A percentile compares a stretch with the other conserved stretches of the same genome.
Conservation (phyloP, 2,329 filamentous ascomycete species). For the Ascocoryne sarcoides region DNA sequence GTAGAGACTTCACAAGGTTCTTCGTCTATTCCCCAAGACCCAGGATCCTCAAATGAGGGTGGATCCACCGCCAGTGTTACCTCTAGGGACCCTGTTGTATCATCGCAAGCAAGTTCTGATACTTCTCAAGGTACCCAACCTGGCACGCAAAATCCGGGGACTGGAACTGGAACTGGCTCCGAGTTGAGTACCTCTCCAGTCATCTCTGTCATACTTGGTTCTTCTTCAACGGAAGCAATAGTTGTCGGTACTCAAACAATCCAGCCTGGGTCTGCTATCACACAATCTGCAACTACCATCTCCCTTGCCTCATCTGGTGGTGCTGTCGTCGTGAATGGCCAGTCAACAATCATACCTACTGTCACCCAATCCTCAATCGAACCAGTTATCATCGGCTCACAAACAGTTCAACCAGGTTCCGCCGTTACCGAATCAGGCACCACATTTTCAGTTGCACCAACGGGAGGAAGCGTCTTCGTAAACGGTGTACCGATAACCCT, state of each 20-base stretch:
- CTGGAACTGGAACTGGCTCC: too few relatives aligned
- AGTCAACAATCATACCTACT: neutral
- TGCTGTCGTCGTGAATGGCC: neutral
- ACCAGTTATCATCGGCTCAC: neutral
- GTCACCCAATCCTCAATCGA: neutral
- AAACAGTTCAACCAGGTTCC: neutral
- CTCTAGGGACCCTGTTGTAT: too few relatives aligned
- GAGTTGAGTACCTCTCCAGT: neutral
- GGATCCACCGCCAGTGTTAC: too few relatives aligned
- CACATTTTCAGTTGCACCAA: neutral
- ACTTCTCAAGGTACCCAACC: neutral
- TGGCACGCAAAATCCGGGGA: neutral
- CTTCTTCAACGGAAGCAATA: neutral
- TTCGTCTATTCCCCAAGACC: neutral
- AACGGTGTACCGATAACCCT: neutral
- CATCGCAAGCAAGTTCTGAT: neutral
- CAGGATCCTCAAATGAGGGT: too few relatives aligned
- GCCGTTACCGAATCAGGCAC: neutral
- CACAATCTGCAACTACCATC: neutral
- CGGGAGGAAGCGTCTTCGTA: constrained; percentile 5
- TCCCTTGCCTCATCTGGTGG: neutral
- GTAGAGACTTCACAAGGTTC: neutral
- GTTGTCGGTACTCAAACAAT: constrained; percentile 1
- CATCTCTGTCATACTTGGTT: neutral
- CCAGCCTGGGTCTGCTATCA: neutral